Conservation (phyloP, 1,284 basidiomycete species). For the Mycosarcoma mackinlayi region DNA sequence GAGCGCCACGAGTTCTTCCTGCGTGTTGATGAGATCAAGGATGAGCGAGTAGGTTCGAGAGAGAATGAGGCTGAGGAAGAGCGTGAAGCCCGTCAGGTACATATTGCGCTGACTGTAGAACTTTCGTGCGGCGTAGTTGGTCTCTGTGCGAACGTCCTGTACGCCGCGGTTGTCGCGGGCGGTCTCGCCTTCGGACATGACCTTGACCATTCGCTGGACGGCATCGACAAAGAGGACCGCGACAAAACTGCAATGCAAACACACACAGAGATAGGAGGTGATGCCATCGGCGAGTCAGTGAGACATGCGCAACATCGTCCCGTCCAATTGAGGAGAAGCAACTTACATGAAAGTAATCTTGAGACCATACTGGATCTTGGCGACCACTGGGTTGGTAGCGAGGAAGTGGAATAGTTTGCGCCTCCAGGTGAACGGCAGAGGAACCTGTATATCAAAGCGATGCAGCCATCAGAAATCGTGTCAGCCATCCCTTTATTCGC, state of each 20-base stretch:
- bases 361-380: conserved; percentile 74
- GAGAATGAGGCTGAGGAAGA: conserved; percentile 84
- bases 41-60: conserved; percentile 91
- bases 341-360: conserved; percentile 94
- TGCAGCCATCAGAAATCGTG: too few relatives aligned
- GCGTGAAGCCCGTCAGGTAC: conserved; percentile 81
- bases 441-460: conserved; percentile 67
- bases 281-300: background rate
- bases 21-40: conserved; percentile 87
- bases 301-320: background rate
- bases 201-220: conserved; percentile 89
- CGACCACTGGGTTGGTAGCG: conserved; percentile 70
- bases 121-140: conserved; percentile 83
- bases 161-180: conserved; percentile 75
- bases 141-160: conserved; percentile 81
- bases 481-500: too few relatives aligned
- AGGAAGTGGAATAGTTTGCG: conserved; percentile 82
- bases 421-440: conserved; percentile 79
- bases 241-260: conserved; percentile 76
- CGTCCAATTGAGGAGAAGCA: background rate
- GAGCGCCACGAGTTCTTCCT: conserved; percentile 85
- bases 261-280: background rate
- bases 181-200: conserved; percentile 79
- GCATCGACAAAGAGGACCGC: conserved; percentile 85
- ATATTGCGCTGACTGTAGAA: conserved; percentile 82